Conservation (phyloP, 2,329 filamentous ascomycete species). For the Fusarium sp. region DNA sequence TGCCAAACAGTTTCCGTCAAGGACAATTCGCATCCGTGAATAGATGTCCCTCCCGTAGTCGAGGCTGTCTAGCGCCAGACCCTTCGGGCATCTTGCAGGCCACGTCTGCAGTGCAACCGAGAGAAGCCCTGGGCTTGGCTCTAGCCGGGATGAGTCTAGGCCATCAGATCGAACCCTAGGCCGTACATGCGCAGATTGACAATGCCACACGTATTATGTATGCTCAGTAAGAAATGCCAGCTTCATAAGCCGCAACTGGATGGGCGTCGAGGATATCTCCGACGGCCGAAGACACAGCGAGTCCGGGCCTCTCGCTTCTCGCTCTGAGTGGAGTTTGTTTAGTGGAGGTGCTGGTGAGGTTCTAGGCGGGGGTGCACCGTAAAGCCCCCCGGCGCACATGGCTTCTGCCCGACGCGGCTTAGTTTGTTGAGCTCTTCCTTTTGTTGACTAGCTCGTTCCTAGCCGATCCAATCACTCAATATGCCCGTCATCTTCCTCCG, state of each 20-base stretch:
- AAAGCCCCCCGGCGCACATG: constrained; percentile 20
- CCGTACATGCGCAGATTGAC: background rate
- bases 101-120: constrained; percentile 15
- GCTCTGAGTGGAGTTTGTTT: constrained; percentile 1
- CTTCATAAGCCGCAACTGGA: background rate
- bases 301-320: constrained; percentile 13
- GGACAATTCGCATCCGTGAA: background rate
- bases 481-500: background rate
- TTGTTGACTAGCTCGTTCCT: background rate
- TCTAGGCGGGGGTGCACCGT: constrained; percentile 9
- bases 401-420: constrained; percentile 1
- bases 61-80: background rate
- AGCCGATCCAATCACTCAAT: constrained; percentile 19
- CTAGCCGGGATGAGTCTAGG: constrained; percentile 4
- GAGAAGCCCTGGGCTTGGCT: background rate
- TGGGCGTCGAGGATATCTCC: background rate
- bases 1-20: background rate
- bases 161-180: constrained; percentile 3
- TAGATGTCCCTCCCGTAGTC: background rate
- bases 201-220: background rate
- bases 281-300: background rate
- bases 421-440: background rate
- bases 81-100: constrained; percentile 16
- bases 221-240: background rate
- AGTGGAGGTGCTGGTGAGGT: constrained; percentile 10